Conservation (phyloP, 1,284 basidiomycete species). For the Sutorius eximius region DNA sequence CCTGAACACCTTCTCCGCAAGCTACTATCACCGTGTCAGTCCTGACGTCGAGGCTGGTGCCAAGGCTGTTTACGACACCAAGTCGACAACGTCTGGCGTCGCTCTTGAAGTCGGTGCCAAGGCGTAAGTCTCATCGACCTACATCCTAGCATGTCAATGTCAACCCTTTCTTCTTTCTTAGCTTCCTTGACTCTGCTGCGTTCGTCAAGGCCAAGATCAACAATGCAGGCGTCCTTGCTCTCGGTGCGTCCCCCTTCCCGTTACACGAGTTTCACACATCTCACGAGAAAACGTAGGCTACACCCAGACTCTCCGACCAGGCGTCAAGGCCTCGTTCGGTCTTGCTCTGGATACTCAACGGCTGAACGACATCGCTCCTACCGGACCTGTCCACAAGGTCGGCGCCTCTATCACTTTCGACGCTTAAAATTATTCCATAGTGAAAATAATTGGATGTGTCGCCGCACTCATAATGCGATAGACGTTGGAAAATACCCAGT, state of each 20-base stretch:
- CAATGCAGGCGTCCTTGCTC: constrained; percentile 88
- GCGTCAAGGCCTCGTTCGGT: constrained; percentile 94
- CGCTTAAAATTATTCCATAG: constrained; percentile 46
- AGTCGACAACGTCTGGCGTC: constrained; percentile 85
- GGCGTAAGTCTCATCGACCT: constrained; percentile 55
- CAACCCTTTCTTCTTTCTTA: constrained; percentile 26
- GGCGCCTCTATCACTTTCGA: constrained; percentile 76
- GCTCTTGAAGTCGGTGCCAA: constrained; percentile 96
- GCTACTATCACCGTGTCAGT: constrained; percentile 98
- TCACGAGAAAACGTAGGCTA: constrained; percentile 53
- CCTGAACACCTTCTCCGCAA: constrained; percentile 91
- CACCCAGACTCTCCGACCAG: constrained; percentile 91
- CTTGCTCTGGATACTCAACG: constrained; percentile 89
- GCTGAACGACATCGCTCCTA: constrained; percentile 67
- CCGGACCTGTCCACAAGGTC: constrained; percentile 75
- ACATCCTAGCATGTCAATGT: background rate
- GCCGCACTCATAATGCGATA: constrained; percentile 14
- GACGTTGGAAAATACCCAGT: background rate
- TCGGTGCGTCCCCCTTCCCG: constrained; percentile 49
- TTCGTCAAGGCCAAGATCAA: constrained; percentile 99
- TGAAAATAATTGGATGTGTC: constrained; percentile 17
- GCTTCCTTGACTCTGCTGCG: constrained; percentile 84
- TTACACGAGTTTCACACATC: background rate
- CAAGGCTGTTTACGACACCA: constrained; percentile 96
- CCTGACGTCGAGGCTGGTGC: constrained; percentile 96